A percentile compares a stretch with the other conserved stretches of the same genome.
These are phyloP conservation scores for Coemansia sp. DNA, from an alignment of 192 early-diverging fungal genomes.

Conservation along the genomic window DNA sequence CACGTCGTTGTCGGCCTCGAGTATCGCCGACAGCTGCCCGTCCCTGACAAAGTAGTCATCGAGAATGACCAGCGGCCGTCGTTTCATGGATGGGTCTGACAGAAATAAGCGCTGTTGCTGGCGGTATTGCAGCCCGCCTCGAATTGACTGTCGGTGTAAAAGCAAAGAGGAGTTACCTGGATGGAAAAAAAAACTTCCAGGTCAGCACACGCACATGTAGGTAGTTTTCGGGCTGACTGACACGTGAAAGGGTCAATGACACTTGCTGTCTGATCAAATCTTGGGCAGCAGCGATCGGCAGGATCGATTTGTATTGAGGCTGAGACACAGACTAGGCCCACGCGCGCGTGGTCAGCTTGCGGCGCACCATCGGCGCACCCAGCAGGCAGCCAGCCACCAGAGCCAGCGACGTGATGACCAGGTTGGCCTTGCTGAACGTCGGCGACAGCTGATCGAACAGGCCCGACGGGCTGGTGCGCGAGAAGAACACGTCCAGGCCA, in stretches of 20 bases:
- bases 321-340: slow-evolving; percentile 41
- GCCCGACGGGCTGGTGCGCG: slow-evolving; percentile 75
- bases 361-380: slow-evolving; percentile 66
- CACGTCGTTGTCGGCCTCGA: slow-evolving; percentile 9
- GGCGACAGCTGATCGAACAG: slow-evolving; percentile 92
- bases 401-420: slow-evolving; percentile 79
- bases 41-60: slow-evolving; percentile 46
- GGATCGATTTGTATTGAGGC: neutral
- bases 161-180: too few species aligned
- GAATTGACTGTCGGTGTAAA: too few species aligned
- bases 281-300: too few species aligned
- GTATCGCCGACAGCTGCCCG: slow-evolving; percentile 13
- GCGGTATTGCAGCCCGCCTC: too few species aligned
- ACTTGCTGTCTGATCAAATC: too few species aligned
- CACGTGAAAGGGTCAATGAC: neutral
- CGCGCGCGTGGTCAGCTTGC: slow-evolving; percentile 53
- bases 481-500: slow-evolving; percentile 90
- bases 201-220: too few species aligned
- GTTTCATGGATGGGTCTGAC: too few species aligned
- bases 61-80: slow-evolving; percentile 31
- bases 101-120: too few species aligned
- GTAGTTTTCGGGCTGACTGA: too few species aligned
- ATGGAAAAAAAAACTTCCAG: too few species aligned
- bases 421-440: slow-evolving; percentile 81
- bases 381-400: slow-evolving; percentile 71